phyloP scores from a whole-genome alignment of 2,329 filamentous ascomycete species.

The Sclerotinia trifoliorum region DNA sequence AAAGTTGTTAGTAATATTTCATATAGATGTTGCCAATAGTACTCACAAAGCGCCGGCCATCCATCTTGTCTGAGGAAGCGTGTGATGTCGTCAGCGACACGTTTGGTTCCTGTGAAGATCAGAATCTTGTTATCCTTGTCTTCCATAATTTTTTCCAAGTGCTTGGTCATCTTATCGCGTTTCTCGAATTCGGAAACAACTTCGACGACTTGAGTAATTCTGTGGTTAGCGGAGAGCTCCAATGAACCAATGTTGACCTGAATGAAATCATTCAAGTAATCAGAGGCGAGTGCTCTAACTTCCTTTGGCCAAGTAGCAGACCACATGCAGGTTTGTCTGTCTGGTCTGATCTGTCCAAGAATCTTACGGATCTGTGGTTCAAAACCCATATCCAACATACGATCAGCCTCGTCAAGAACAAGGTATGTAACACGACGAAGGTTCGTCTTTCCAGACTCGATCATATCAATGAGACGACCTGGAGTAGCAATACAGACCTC shows the following conservation, averaged over 20 bases:
- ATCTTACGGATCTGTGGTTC: constrained; percentile 99
- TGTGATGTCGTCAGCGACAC: constrained; percentile 96
- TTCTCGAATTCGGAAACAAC: constrained; percentile 96
- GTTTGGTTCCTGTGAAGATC: constrained; percentile 91
- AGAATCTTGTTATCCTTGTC: constrained; percentile 93
- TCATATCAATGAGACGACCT: constrained; percentile 96
- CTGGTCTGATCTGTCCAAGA: constrained; percentile 92
- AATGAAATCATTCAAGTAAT: constrained; percentile 94
- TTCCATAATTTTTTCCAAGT: constrained; percentile 97
- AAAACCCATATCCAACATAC: constrained; percentile 99
- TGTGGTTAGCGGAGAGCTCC: constrained; percentile 94
- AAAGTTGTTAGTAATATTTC: constrained; percentile 47
- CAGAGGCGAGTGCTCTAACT: constrained; percentile 84
- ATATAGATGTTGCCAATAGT: constrained; percentile 42
- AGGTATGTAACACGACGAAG: constrained; percentile 96
- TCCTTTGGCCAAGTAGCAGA: constrained; percentile 99
- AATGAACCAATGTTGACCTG: constrained; percentile 98
- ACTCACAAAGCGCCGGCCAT: constrained; percentile 93
- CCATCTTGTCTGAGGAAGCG: constrained; percentile 96
- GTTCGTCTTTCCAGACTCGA: constrained; percentile 97
- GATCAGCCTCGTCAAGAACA: constrained; percentile 97
- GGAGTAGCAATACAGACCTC: constrained; percentile 99
- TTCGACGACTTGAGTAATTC: constrained; percentile 97
- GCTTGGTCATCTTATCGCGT: constrained; percentile 95
- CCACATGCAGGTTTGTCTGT: constrained; percentile 99